Evolutionary conservation across 164 flowering plant genomes (phyloP).

Genomic region (Platanus orientalis): DNA sequence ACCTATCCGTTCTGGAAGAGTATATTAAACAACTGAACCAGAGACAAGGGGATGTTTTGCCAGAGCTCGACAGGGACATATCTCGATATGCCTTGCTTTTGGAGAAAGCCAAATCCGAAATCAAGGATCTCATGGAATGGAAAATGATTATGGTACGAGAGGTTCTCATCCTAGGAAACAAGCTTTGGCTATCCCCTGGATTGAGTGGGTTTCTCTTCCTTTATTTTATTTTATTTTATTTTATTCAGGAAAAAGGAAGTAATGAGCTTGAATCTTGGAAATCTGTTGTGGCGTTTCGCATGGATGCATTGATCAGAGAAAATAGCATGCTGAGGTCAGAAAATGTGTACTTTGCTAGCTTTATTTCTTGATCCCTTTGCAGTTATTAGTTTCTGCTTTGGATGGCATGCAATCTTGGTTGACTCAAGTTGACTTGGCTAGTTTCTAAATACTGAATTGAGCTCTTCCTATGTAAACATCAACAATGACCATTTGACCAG

Average conservation of each 20-base stretch:
- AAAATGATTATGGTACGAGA: constrained; percentile 48
- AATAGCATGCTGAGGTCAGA: constrained; percentile 57
- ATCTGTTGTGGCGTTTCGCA: constrained; percentile 37
- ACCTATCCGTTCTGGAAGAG: constrained; percentile 67
- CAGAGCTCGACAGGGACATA: constrained; percentile 55
- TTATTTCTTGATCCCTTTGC: background rate
- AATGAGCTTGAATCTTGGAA: constrained; percentile 53
- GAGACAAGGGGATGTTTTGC: constrained; percentile 42
- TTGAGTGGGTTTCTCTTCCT: constrained; percentile 1
- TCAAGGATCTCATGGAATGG: constrained; percentile 51
- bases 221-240: background rate
- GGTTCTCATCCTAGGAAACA: background rate
- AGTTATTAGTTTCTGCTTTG: background rate
- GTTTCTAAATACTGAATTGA: background rate
- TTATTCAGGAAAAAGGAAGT: constrained; percentile 41
- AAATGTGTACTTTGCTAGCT: background rate
- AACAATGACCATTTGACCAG: background rate
- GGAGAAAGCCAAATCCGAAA: constrained; percentile 42
- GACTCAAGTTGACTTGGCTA: background rate
- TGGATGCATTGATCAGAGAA: constrained; percentile 45
- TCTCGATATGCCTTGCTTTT: constrained; percentile 30
- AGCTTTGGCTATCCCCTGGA: constrained; percentile 1
- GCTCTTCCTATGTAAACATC: background rate
- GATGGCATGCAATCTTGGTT: too few relatives aligned
- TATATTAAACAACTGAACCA: constrained; percentile 57